Conservation (phyloP, 2,329 filamentous ascomycete genomes). For the Dactylonectria estremocensis region DNA sequence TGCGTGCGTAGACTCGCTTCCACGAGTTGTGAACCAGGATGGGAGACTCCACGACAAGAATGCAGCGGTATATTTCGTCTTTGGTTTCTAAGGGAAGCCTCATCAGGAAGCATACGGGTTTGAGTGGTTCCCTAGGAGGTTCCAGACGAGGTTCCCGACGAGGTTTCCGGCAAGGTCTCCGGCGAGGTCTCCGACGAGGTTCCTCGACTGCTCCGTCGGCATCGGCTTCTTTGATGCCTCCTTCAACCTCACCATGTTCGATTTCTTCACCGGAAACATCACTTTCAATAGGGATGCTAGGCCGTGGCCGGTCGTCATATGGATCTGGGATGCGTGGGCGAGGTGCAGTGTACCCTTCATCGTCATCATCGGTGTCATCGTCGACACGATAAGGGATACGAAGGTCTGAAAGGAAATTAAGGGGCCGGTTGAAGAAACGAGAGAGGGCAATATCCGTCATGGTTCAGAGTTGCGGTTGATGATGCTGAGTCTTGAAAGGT, state of each 20-base stretch:
- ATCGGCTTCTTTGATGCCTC: not conserved
- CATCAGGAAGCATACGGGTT: conserved; percentile 24
- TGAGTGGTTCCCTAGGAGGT: not conserved
- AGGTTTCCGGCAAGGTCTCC: not conserved
- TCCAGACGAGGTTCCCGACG: not conserved
- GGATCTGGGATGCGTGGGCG: conserved; percentile 31
- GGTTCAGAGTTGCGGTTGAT: too few relatives aligned
- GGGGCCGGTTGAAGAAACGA: too few relatives aligned
- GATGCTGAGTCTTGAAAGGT: too few relatives aligned
- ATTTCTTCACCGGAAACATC: not conserved
- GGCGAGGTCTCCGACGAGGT: not conserved
- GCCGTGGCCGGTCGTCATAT: not conserved
- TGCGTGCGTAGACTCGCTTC: conserved; percentile 51
- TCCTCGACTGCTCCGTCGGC: too few relatives aligned
- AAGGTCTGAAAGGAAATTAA: too few relatives aligned
- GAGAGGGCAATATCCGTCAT: too few relatives aligned
- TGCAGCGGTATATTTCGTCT: conserved; percentile 49
- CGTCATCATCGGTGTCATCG: not conserved
- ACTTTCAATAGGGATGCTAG: too few relatives aligned
- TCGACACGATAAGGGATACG: too few relatives aligned
- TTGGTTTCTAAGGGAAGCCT: conserved; percentile 51
- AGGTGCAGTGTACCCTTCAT: conserved; percentile 16
- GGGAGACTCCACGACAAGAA: conserved; percentile 51
- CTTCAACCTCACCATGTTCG: not conserved
- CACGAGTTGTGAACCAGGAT: conserved; percentile 55